Evolutionary conservation across 345 rosid genomes (phyloP).

Genomic region (Pistacia atlantica): DNA sequence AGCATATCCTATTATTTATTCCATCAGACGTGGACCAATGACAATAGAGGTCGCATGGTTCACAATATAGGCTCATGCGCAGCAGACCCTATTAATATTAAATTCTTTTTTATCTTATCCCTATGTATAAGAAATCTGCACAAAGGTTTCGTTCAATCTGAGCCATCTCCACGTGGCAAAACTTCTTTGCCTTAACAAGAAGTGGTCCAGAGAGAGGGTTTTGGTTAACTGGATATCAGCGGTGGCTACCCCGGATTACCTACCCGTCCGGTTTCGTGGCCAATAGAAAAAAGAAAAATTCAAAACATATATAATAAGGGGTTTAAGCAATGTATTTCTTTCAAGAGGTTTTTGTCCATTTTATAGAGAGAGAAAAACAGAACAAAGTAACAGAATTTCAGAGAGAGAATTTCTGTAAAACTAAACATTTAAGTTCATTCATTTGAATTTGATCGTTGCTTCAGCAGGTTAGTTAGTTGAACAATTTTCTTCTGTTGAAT

Average conservation of each 20-base stretch:
- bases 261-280: conserved; percentile 48
- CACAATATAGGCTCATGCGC: conserved; percentile 20
- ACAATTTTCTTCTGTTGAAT: not conserved
- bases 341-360: conserved; percentile 9
- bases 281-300: conserved; percentile 2
- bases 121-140: conserved; percentile 21
- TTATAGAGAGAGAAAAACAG: not conserved
- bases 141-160: conserved; percentile 26
- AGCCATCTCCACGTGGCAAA: conserved; percentile 49
- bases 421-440: not conserved
- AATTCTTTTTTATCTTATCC: conserved; percentile 14
- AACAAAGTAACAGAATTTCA: conserved; percentile 1
- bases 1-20: not conserved
- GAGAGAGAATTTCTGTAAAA: conserved; percentile 9
- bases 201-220: conserved; percentile 38
- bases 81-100: conserved; percentile 24
- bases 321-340: conserved; percentile 48
- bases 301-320: conserved; percentile 32
- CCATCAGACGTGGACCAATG: conserved; percentile 33
- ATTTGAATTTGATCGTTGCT: conserved; percentile 21
- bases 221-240: conserved; percentile 41
- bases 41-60: conserved; percentile 6
- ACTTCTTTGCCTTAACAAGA: conserved; percentile 25
- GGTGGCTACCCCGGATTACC: conserved; percentile 27
- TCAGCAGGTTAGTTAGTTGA: conserved; percentile 26